Evolutionary conservation across 2,329 filamentous ascomycete species (phyloP), one percentile per base, ranked within the genome.

Genomic region (Apiospora pterosperma): DNA sequence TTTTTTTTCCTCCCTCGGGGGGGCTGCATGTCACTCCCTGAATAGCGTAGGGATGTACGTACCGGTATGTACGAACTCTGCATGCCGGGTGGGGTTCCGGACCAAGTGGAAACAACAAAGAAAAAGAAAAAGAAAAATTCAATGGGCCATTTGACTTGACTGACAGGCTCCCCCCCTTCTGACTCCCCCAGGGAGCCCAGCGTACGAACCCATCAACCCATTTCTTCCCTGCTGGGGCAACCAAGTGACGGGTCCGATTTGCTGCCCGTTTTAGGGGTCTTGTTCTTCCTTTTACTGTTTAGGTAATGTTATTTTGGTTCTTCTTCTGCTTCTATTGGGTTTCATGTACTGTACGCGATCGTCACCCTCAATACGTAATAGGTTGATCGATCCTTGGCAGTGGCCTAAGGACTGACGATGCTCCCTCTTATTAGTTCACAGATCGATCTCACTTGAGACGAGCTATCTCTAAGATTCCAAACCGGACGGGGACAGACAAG

Each of bases 121-220:
- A 31, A 28, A 31, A 31, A 19, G n/a, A 28, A 31, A 31, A n/a
- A 55, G 34, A 52, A 52, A 52, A 52, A 31, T 4, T 31, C 48
- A 55, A 55, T 55, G 48, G 48, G 16, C 48, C 48, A 55, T 55
- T 55, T 55, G 28, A 55, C 48, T 34, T 55, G 28, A 55, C 48
- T 55, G 48, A 55, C 48, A 55, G 48, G 48, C 48, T 55, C 28
- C n/a, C n/a, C n/a, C n/a, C n/a, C n/a, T n/a, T n/a, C n/a, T n/a
- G n/a, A n/a, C n/a, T n/a, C n/a, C 48, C 48, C 48, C 48, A 34
- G 42, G 23, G 28, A 23, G 16, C 28, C 48, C 48, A 21, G 48
- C 48, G 31, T 7, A 34, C 28, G 28, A 34, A 55, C 48, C n/a
- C 48, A 16, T 55, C 48, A 34, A 55, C 48, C n/a, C 48, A 16